Evolutionary conservation across 2,329 filamentous ascomycete species (phyloP).

Genomic region (Akanthomyces muscarius): DNA sequence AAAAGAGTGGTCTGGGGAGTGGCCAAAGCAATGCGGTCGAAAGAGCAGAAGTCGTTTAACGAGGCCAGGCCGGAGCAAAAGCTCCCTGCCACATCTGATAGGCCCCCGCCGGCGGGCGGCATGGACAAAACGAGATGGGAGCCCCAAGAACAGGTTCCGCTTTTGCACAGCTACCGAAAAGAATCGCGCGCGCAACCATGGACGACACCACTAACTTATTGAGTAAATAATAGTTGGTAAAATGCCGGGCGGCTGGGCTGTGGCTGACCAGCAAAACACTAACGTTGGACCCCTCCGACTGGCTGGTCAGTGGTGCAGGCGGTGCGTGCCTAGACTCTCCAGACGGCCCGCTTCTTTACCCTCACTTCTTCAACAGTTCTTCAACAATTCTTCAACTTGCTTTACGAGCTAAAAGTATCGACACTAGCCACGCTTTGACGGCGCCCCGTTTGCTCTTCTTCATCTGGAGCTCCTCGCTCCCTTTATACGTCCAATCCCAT

Average conservation of each 20-base stretch:
- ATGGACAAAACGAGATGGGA: not conserved
- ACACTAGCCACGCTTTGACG: not conserved
- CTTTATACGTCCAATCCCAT: not conserved
- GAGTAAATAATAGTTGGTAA: no score
- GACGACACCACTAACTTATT: no score
- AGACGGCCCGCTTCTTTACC: no score
- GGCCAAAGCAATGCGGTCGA: not conserved
- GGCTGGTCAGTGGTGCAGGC: no score
- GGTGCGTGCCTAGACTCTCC: no score
- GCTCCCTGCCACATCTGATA: slow-evolving; percentile 14
- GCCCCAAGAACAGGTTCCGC: slow-evolving; percentile 10
- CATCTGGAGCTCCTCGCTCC: not conserved
- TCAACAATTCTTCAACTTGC: no score
- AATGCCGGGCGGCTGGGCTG: no score
- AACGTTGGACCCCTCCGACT: no score
- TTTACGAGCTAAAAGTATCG: no score
- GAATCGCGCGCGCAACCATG: not conserved
- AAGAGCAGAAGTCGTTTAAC: not conserved
- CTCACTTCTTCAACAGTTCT: no score
- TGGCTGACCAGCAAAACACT: no score
- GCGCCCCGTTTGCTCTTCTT: not conserved
- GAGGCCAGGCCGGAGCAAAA: slow-evolving; percentile 14
- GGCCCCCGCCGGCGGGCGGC: slow-evolving; percentile 1
- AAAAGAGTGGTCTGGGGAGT: not conserved
- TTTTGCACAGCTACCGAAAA: not conserved